A percentile compares a stretch with the other conserved stretches of the same genome.
These are phyloP conservation scores for Dipodascus albidus DNA, from an alignment of 805 yeast species.

Conservation along the genomic window DNA sequence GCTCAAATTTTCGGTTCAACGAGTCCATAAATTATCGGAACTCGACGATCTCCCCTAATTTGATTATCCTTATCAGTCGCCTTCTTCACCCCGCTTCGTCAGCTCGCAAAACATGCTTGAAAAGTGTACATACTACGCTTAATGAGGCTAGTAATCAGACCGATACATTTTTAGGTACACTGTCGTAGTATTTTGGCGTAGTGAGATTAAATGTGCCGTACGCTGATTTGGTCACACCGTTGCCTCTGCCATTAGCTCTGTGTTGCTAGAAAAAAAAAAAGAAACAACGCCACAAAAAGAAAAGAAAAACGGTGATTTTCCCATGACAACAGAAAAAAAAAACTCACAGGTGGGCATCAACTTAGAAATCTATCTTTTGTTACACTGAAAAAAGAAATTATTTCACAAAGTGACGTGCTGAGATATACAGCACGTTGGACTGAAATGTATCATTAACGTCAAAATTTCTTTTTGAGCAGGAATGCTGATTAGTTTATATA, in stretches of 20 bases:
- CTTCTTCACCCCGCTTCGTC: no score
- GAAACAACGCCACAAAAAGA: neutral
- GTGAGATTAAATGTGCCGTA: no score
- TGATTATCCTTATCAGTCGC: no score
- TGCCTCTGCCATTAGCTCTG: neutral
- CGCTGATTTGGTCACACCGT: no score
- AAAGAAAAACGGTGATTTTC: neutral
- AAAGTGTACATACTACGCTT: no score
- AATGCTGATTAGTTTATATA: neutral
- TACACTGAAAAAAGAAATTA: neutral
- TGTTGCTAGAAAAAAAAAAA: neutral
- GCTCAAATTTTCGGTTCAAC: no score
- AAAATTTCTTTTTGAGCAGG: neutral
- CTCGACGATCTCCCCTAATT: no score
- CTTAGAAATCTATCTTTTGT: neutral
- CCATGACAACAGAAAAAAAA: neutral
- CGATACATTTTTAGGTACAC: no score
- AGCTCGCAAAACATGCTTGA: no score
- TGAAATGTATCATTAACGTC: neutral
- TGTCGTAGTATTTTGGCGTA: no score
- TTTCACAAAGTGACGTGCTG: neutral
- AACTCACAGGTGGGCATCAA: neutral
- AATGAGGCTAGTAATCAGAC: no score
- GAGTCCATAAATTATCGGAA: no score
- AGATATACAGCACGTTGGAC: neutral